Conservation (phyloP, 2,329 filamentous ascomycete genomes). For the Colletotrichum tropicale region DNA sequence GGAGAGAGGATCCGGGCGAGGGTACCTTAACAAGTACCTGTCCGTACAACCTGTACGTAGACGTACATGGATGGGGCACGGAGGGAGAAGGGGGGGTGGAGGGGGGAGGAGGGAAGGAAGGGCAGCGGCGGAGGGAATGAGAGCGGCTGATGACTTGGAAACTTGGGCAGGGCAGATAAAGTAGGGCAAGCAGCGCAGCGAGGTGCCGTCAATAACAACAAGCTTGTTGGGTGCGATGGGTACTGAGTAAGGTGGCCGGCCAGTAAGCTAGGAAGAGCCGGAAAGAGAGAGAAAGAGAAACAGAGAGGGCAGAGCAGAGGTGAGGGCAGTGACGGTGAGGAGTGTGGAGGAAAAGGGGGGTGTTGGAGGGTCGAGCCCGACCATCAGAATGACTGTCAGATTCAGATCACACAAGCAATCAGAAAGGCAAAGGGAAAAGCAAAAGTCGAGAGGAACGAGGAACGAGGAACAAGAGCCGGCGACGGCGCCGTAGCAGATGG, state of each 20-base stretch:
- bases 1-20: slow-evolving; percentile 19
- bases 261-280: not conserved
- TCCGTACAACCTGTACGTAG: slow-evolving; percentile 1
- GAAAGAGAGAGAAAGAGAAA: not conserved
- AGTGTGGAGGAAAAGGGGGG: not conserved
- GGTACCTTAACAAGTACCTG: slow-evolving; percentile 20
- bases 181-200: not conserved
- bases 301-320: not conserved
- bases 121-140: not conserved
- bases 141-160: slow-evolving; percentile 16
- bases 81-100: not conserved
- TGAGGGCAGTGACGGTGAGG: not conserved
- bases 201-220: not conserved
- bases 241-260: not conserved
- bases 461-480: not conserved
- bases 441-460: not conserved
- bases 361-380: not conserved
- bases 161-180: not conserved
- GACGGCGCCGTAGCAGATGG: not conserved
- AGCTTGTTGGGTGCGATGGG: not conserved
- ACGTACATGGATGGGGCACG: slow-evolving; percentile 16
- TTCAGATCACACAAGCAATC: not conserved
- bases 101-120: not conserved
- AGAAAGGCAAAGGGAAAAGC: not conserved
- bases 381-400: not conserved